Percentiles rank a stretch among this genome's conserved stretches.
Conservation (phyloP, 2,329 filamentous ascomycete genomes). For the Pestalotiopsis sp. region DNA sequence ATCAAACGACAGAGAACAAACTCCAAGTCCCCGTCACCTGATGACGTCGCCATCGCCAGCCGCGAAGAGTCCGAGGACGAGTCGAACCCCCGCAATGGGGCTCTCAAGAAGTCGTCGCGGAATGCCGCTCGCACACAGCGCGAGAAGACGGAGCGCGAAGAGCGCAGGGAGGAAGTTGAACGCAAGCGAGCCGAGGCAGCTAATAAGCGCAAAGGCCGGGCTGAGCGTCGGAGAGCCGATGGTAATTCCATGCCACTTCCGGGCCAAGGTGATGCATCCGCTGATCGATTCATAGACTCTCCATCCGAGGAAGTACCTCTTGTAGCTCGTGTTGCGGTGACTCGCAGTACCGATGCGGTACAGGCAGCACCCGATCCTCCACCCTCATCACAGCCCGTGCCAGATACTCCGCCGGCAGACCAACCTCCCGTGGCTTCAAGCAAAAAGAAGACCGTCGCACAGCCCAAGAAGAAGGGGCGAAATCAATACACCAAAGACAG, state of each 20-base stretch:
- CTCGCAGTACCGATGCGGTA: conserved; percentile 33
- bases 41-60: conserved; percentile 49
- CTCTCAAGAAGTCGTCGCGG: conserved; percentile 61
- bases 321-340: conserved; percentile 43
- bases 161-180: conserved; percentile 77
- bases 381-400: conserved; percentile 46
- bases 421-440: conserved; percentile 47
- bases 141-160: conserved; percentile 70
- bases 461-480: conserved; percentile 71
- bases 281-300: conserved; percentile 57
- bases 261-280: conserved; percentile 21
- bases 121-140: conserved; percentile 61
- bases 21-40: conserved; percentile 71
- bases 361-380: conserved; percentile 43
- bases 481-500: conserved; percentile 85
- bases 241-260: conserved; percentile 50
- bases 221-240: conserved; percentile 79
- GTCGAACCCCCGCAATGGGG: conserved; percentile 63
- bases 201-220: conserved; percentile 79
- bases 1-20: conserved; percentile 83
- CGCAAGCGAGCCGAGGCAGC: conserved; percentile 73
- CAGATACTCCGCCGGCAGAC: conserved; percentile 50
- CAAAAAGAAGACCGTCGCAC: conserved; percentile 61
- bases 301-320: conserved; percentile 68
- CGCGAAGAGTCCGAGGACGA: conserved; percentile 73